phyloP scores from a whole-genome alignment of 352 stramenopile species.

The Aphanomyces cochlioides region DNA sequence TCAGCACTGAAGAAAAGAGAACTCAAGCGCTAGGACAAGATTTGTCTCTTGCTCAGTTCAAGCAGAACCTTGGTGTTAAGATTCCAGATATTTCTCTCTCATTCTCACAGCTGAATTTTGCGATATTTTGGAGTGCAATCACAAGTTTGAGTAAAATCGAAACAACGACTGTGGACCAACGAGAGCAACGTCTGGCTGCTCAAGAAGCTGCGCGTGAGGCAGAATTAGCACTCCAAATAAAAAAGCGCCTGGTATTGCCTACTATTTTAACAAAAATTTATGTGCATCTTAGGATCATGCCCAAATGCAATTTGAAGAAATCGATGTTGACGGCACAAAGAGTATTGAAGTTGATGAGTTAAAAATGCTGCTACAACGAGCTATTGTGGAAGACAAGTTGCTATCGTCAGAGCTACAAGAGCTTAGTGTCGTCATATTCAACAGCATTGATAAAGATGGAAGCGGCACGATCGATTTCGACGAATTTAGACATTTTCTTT shows the following conservation, averaged over 20 bases:
- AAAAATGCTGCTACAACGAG: conserved; percentile 52
- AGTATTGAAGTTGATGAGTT: conserved; percentile 63
- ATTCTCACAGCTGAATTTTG: conserved; percentile 67
- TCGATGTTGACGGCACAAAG: conserved; percentile 63
- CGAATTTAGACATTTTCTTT: conserved; percentile 84
- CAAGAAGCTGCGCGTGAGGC: conserved; percentile 32
- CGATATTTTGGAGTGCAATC: conserved; percentile 52
- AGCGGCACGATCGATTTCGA: conserved; percentile 93
- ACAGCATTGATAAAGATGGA: conserved; percentile 91
- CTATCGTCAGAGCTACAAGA: conserved; percentile 61
- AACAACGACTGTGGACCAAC: conserved; percentile 56
- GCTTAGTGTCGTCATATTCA: conserved; percentile 63
- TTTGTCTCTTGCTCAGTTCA: conserved; percentile 7
- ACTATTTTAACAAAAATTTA: conserved; percentile 50
- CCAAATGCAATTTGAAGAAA: conserved; percentile 64
- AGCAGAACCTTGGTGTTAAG: conserved; percentile 51
- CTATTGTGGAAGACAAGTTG: conserved; percentile 61
- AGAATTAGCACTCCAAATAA: conserved; percentile 50
- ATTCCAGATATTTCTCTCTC: conserved; percentile 60
- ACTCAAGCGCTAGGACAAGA: conserved; percentile 9
- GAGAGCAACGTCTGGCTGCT: conserved; percentile 4
- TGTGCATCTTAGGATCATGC: conserved; percentile 49
- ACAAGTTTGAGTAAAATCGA: conserved; percentile 50
- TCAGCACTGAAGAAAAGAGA: conserved; percentile 5
- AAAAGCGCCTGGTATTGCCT: conserved; percentile 51